Conservation (phyloP, 1,139 yeast genomes). For the Diutina scorzettiae region DNA sequence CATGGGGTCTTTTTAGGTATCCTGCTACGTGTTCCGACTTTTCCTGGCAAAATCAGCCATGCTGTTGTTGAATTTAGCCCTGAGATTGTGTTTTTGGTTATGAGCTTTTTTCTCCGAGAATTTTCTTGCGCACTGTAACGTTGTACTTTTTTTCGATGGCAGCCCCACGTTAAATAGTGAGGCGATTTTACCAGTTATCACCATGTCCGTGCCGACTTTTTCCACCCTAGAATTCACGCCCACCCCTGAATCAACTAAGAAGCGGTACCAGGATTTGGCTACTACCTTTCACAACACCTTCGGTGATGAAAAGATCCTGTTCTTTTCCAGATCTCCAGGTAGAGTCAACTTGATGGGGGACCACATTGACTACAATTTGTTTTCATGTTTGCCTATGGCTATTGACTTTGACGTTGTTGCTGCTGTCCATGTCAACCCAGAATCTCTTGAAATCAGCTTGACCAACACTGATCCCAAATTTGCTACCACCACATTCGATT, state of each 20-base stretch:
- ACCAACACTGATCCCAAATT: constrained; percentile 30
- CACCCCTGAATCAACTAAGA: constrained; percentile 14
- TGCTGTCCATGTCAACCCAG: constrained; percentile 30
- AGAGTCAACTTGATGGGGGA: constrained; percentile 69
- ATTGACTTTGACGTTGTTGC: constrained; percentile 52
- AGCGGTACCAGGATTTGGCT: constrained; percentile 18
- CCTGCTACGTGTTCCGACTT: no score
- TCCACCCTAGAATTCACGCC: constrained; percentile 21
- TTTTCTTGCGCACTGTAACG: background rate
- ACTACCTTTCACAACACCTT: constrained; percentile 12
- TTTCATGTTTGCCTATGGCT: constrained; percentile 69
- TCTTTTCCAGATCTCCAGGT: constrained; percentile 57
- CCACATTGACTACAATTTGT: constrained; percentile 60
- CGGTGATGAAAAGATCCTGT: constrained; percentile 17
- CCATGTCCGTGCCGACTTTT: constrained; percentile 2
- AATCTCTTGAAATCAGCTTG: constrained; percentile 19
- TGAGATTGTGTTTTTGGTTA: no score
- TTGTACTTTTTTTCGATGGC: background rate
- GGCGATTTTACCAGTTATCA: background rate
- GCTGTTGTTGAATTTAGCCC: no score
- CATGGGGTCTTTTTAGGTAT: no score
- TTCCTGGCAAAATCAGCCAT: no score
- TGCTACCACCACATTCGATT: constrained; percentile 18
- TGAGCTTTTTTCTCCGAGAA: constrained; percentile 1
- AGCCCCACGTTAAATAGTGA: background rate